Evolutionary conservation across 2,329 filamentous ascomycete species (phyloP).

Genomic region (Calonectria montana): DNA sequence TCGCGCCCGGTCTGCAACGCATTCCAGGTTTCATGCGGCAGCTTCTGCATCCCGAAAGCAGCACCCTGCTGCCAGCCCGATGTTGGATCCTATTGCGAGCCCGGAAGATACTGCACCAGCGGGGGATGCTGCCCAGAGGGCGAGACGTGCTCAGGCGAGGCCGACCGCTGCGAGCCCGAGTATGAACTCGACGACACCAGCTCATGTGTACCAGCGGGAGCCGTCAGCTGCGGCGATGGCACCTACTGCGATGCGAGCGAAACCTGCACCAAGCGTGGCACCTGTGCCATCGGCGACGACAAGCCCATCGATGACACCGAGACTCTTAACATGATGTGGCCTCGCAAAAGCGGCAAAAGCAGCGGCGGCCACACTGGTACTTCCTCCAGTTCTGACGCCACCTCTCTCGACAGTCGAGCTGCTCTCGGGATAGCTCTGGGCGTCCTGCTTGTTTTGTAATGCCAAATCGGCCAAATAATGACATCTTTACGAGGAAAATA

Average conservation of each 20-base stretch:
- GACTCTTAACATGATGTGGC: not conserved
- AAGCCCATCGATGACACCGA: not conserved
- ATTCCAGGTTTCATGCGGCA: not conserved
- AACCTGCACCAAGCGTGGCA: not conserved
- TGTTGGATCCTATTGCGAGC: not conserved
- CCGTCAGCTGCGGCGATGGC: not conserved
- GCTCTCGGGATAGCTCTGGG: not conserved
- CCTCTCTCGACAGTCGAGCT: not conserved
- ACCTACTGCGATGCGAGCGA: not conserved
- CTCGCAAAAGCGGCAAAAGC: not conserved
- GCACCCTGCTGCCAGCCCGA: not conserved
- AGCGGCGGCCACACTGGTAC: not conserved
- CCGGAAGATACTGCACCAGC: not conserved
- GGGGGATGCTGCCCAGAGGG: not conserved
- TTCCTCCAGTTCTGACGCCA: not conserved
- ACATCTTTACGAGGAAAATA: no score
- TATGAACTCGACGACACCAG: not conserved
- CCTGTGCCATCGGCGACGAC: not conserved
- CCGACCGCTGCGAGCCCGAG: not conserved
- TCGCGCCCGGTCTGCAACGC: not conserved
- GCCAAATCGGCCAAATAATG: not conserved
- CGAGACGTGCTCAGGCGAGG: not conserved
- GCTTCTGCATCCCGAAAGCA: not conserved
- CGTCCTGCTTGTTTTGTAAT: not conserved
- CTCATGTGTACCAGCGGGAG: not conserved